A percentile compares a stretch with the other conserved stretches of the same genome.
Evolutionary conservation across 2,329 filamentous ascomycete species (phyloP).

Genomic region (Cladosporium sp.): DNA sequence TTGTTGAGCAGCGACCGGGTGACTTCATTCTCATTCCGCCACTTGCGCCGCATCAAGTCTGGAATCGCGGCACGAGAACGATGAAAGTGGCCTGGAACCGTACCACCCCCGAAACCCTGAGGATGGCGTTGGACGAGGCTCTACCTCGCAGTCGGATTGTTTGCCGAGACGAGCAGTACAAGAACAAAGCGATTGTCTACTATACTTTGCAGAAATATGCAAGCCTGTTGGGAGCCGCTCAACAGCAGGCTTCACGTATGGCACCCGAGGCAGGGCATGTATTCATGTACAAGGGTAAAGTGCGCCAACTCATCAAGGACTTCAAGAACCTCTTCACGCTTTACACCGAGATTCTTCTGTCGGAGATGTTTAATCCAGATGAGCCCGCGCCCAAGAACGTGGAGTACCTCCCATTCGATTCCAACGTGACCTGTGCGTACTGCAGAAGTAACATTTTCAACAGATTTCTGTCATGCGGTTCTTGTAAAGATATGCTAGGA

Average conservation of each 20-base stretch:
- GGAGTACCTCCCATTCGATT: constrained; percentile 80
- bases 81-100: constrained; percentile 99
- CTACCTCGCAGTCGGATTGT: constrained; percentile 86
- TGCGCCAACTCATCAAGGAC: constrained; percentile 75
- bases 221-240: constrained; percentile 58
- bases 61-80: constrained; percentile 93
- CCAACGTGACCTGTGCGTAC: constrained; percentile 92
- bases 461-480: constrained; percentile 87
- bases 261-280: constrained; percentile 35
- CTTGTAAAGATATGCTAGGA: constrained; percentile 69
- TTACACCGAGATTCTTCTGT: constrained; percentile 76
- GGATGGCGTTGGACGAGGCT: constrained; percentile 82
- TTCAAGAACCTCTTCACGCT: constrained; percentile 79
- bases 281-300: constrained; percentile 49
- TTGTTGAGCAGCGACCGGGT: constrained; percentile 86
- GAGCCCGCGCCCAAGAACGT: constrained; percentile 64
- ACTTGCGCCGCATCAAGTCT: constrained; percentile 92
- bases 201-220: constrained; percentile 82
- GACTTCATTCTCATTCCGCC: constrained; percentile 95
- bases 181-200: constrained; percentile 95
- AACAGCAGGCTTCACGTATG: constrained; percentile 49
- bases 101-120: constrained; percentile 87
- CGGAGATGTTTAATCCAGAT: constrained; percentile 75
- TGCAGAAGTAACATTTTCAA: constrained; percentile 98
- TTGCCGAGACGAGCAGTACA: constrained; percentile 97